A percentile compares a stretch with the other conserved stretches of the same genome.
phyloP scores from a whole-genome alignment of 202 grass and related monocot species.

The Panicum virgatum region DNA sequence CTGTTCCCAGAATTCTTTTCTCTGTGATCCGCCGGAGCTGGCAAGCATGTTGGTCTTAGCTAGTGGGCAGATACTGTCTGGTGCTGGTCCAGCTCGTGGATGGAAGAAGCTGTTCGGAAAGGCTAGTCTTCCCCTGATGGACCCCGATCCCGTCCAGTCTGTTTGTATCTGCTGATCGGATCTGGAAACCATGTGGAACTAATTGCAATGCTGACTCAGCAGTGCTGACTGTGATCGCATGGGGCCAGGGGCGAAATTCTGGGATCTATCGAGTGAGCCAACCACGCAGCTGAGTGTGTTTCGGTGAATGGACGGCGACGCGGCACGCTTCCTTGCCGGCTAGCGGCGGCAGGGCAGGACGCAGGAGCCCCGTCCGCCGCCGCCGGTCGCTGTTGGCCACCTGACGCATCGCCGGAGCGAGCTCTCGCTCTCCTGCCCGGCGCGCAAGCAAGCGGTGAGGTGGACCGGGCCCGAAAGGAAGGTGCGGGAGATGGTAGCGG shows the following conservation, averaged over 20 bases:
- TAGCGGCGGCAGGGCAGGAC: too few species aligned
- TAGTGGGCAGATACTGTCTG: slow-evolving; percentile 5
- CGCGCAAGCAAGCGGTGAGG: slow-evolving; percentile 19
- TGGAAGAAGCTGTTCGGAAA: slow-evolving; percentile 23
- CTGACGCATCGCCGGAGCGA: neutral
- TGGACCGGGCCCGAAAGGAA: neutral
- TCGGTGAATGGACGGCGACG: too few species aligned
- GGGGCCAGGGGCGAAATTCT: neutral
- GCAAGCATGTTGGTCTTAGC: slow-evolving; percentile 28
- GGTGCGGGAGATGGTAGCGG: neutral
- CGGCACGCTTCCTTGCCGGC: too few species aligned
- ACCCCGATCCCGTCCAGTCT: neutral
- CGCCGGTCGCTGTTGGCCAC: slow-evolving; percentile 10
- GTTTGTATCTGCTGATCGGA: slow-evolving; percentile 26
- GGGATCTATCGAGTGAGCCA: neutral
- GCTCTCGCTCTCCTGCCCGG: neutral
- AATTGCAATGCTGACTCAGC: neutral
- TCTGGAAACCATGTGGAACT: slow-evolving; percentile 31
- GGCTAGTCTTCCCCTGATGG: too few species aligned
- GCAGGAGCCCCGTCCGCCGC: neutral
- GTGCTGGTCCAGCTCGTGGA: neutral
- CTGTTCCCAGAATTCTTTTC: neutral
- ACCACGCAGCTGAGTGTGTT: too few species aligned
- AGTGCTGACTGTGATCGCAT: neutral
- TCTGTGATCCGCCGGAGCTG: slow-evolving; percentile 6